Evolutionary conservation across 2,329 filamentous ascomycete species (phyloP), one percentile per base, ranked within the genome.

Genomic region (Aspergillus fumigatus): DNA sequence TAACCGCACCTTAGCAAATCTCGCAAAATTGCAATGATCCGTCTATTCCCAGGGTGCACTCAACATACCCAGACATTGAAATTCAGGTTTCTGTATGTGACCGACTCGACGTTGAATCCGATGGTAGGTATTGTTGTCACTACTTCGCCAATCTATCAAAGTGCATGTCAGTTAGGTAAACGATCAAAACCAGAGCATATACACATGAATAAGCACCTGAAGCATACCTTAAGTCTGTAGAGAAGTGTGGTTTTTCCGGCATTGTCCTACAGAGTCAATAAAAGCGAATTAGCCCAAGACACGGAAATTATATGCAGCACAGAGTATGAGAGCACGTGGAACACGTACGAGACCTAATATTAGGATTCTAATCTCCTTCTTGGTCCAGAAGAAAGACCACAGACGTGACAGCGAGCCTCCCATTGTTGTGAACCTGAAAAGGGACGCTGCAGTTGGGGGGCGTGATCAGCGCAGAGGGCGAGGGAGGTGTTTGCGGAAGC

Each of bases 61-160:
- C 25, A 32, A 71, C 86, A 55, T 87, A 91, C 88, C 94, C 94
- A 99, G 70, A 99, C 94, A 72, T 97, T 97, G 75, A 99, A 96
- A 76, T 97, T 96, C 60, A 99, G 84, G 74, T 97, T 97, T 76
- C 93, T 93, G 82, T 99, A 99, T 67, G 92, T 94, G 62, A 99
- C 94, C 23, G 92, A 96, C 78, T 99, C 94, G 68, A 99, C 94
- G 75, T 99, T 99, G 82, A 99, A 99, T 59, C 94, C 94, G 75
- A 99, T 97, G 54, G 94, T 99, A 21, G 94, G 94, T 82, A 97
- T 97, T 68, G 94, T 99, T 60, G 94, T 97, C 65, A 99, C 94
- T 48, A 99, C 94, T 75, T 99, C 94, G 72, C 94, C 94, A 71
- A 99, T 96, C 91, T 97, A 73, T 59, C 58, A 52, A 43, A 43